A percentile compares a stretch with the other conserved stretches of the same genome.
These are phyloP conservation scores for Diospyros kaki DNA, from an alignment of 148 eudicot species.

Conservation along the genomic window DNA sequence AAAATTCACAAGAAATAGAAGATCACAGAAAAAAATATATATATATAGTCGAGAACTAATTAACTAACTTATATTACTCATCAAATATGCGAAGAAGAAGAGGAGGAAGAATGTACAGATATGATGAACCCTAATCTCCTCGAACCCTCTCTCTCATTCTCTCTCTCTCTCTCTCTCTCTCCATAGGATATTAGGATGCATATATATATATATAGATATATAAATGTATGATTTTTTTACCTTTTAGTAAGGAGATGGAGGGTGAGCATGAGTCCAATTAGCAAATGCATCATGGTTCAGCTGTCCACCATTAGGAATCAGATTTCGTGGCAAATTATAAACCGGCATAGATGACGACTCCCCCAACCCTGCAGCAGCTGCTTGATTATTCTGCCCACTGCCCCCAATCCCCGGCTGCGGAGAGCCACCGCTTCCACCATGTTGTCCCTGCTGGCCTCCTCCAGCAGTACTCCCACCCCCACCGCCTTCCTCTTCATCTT, in stretches of 20 bases:
- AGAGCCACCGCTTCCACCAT: conserved; percentile 14
- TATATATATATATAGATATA: neutral
- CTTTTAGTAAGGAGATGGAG: conserved; percentile 36
- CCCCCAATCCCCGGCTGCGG: conserved; percentile 26
- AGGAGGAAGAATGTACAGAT: neutral
- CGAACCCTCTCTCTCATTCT: no score
- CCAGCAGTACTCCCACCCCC: no score
- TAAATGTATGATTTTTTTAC: neutral
- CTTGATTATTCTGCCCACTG: conserved; percentile 13
- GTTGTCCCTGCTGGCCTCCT: conserved; percentile 1
- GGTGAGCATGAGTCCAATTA: conserved; percentile 28
- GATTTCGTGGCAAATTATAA: conserved; percentile 24
- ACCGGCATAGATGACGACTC: conserved; percentile 24
- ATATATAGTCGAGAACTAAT: no score
- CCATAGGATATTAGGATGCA: neutral
- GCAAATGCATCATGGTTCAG: conserved; percentile 35
- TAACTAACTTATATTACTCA: no score
- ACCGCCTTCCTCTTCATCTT: conserved; percentile 16
- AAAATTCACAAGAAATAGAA: no score
- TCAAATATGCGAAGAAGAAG: no score
- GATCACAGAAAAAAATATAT: no score
- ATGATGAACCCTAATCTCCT: conserved; percentile 3
- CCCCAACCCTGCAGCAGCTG: neutral
- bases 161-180: neutral
- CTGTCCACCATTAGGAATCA: conserved; percentile 32